phyloP scores from a whole-genome alignment of 257 asterid species.

The Solanum appendiculatum region DNA sequence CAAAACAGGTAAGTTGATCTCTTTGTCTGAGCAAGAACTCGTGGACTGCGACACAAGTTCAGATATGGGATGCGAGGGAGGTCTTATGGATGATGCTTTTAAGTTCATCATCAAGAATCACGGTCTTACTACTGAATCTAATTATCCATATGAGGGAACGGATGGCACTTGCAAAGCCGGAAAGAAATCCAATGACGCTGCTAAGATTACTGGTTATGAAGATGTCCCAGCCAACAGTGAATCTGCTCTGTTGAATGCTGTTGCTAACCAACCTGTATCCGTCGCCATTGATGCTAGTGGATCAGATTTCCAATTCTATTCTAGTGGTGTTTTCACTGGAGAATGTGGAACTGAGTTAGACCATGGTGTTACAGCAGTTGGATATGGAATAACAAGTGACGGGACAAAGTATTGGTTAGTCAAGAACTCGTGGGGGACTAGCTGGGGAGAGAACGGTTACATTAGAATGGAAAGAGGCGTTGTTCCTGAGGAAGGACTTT shows the following conservation, averaged over 20 bases:
- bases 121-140: neutral
- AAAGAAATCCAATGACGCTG: neutral
- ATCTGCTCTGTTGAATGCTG: neutral
- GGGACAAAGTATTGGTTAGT: neutral
- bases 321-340: neutral
- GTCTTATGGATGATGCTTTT: constrained; percentile 4
- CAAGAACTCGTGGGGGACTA: neutral
- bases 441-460: neutral
- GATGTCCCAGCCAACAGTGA: neutral
- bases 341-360: neutral
- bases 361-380: neutral
- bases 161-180: neutral
- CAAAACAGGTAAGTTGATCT: neutral
- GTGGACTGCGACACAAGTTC: neutral
- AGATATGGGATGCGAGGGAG: neutral
- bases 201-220: neutral
- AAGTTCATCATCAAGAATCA: neutral
- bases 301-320: neutral
- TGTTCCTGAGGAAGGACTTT: neutral
- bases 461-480: neutral
- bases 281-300: constrained; percentile 1
- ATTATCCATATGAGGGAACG: neutral
- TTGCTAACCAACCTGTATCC: neutral
- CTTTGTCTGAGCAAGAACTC: constrained; percentile 10
- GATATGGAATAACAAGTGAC: neutral